These are phyloP conservation scores for Phaffomyces thermotolerans DNA, from an alignment of 805 yeast species.

Conservation along the genomic window DNA sequence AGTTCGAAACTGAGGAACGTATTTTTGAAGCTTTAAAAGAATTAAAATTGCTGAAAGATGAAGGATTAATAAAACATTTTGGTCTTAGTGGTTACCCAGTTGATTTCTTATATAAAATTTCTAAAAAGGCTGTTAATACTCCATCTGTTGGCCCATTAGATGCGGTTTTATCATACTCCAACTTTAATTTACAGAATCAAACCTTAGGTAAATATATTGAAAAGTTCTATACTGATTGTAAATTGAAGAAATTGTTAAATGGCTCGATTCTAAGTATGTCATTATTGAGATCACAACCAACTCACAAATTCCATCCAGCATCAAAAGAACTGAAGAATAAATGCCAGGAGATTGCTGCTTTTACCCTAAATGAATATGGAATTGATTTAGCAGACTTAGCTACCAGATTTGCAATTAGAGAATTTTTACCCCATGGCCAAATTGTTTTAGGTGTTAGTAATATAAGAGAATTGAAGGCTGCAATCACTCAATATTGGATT, in stretches of 20 bases:
- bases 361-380: constrained; percentile 24
- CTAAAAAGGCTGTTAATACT: constrained; percentile 28
- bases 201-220: constrained; percentile 39
- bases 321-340: constrained; percentile 42
- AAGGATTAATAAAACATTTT: constrained; percentile 55
- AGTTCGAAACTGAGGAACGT: constrained; percentile 54
- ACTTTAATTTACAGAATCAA: constrained; percentile 77
- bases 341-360: constrained; percentile 36
- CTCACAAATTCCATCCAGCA: constrained; percentile 81
- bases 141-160: constrained; percentile 59
- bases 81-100: constrained; percentile 91
- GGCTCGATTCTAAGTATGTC: constrained; percentile 91
- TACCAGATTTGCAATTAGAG: constrained; percentile 61
- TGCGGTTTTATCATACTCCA: constrained; percentile 68
- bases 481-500: constrained; percentile 49
- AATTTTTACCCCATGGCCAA: constrained; percentile 32
- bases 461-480: constrained; percentile 54
- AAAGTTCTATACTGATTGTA: constrained; percentile 43
- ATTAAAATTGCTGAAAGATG: constrained; percentile 49
- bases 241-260: constrained; percentile 54
- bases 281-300: constrained; percentile 55
- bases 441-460: constrained; percentile 76
- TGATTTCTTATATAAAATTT: constrained; percentile 50
- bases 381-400: constrained; percentile 79
- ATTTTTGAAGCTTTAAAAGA: constrained; percentile 58